Evolutionary conservation across 2,329 filamentous ascomycete genomes (phyloP).

Genomic region (Fonsecaea pugnacius): DNA sequence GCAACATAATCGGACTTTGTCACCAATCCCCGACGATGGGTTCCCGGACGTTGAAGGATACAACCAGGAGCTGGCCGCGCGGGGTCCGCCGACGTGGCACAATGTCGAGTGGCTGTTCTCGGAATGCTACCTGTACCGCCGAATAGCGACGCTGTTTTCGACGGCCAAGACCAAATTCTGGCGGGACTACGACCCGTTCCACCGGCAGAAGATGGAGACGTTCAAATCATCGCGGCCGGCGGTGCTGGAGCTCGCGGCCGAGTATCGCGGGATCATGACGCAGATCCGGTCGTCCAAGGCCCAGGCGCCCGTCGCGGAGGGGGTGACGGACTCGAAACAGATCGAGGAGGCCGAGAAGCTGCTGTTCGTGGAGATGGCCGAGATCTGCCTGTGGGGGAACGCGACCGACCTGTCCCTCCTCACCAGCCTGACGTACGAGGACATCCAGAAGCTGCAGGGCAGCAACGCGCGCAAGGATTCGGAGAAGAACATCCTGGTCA

Average conservation of each 20-base stretch:
- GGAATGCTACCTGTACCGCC: constrained; percentile 91
- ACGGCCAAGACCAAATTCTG: constrained; percentile 71
- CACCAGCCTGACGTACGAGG: constrained; percentile 56
- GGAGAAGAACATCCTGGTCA: constrained; percentile 89
- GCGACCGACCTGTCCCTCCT: constrained; percentile 42
- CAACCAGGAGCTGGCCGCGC: constrained; percentile 79
- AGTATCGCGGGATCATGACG: constrained; percentile 37
- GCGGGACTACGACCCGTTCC: constrained; percentile 67
- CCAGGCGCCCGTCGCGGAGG: constrained; percentile 51
- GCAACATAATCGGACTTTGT: constrained; percentile 74
- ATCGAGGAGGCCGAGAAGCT: constrained; percentile 46
- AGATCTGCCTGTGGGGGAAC: constrained; percentile 44
- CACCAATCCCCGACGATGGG: constrained; percentile 72
- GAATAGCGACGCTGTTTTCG: constrained; percentile 77
- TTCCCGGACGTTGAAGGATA: constrained; percentile 75
- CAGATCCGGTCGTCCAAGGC: constrained; percentile 37
- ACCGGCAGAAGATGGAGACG: constrained; percentile 40
- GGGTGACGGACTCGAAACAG: constrained; percentile 46
- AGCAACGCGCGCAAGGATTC: constrained; percentile 81
- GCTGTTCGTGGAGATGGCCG: constrained; percentile 42
- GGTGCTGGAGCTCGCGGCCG: constrained; percentile 38
- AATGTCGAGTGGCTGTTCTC: constrained; percentile 84
- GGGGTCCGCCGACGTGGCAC: constrained; percentile 67
- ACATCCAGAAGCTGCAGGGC: constrained; percentile 95
- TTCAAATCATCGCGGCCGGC: constrained; percentile 39